Evolutionary conservation across 1,139 yeast species (phyloP).

Genomic region (Schwanniomyces etchellsii): DNA sequence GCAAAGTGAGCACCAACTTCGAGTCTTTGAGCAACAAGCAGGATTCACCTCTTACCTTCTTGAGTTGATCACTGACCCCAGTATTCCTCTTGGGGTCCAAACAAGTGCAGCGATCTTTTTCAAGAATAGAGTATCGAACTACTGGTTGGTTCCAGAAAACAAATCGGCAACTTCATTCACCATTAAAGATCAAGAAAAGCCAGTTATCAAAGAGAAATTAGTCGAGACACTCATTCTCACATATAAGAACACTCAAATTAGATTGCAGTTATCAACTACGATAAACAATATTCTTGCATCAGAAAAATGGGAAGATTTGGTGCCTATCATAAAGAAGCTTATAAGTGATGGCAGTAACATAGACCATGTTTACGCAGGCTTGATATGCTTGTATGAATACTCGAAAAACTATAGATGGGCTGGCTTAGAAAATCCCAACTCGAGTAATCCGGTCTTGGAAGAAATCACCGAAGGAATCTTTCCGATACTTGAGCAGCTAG

Average conservation of each 20-base stretch:
- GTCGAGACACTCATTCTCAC: slow-evolving; percentile 39
- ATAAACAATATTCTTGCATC: slow-evolving; percentile 36
- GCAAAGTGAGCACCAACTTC: slow-evolving; percentile 37
- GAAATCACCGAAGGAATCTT: slow-evolving; percentile 43
- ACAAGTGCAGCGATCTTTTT: slow-evolving; percentile 63
- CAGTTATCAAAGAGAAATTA: slow-evolving; percentile 45
- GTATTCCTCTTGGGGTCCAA: slow-evolving; percentile 44
- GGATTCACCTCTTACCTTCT: slow-evolving; percentile 58
- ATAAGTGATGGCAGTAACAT: slow-evolving; percentile 34
- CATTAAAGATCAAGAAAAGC: slow-evolving; percentile 46
- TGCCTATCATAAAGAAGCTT: slow-evolving; percentile 20
- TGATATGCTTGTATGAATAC: slow-evolving; percentile 51
- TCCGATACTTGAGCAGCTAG: slow-evolving; percentile 50
- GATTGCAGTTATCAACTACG: slow-evolving; percentile 38
- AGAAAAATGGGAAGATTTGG: slow-evolving; percentile 44
- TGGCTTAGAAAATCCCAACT: slow-evolving; percentile 39
- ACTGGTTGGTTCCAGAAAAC: slow-evolving; percentile 50
- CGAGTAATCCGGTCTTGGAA: slow-evolving; percentile 40
- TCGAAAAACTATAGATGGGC: slow-evolving; percentile 54
- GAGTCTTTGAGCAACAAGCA: slow-evolving; percentile 38
- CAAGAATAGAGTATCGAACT: slow-evolving; percentile 54
- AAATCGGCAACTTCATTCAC: slow-evolving; percentile 18
- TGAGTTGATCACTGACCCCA: slow-evolving; percentile 44
- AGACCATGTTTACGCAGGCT: slow-evolving; percentile 53
- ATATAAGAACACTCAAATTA: slow-evolving; percentile 27